Evolutionary conservation across 441 rosid genomes (phyloP).

Genomic region (Adansonia grandidieri): DNA sequence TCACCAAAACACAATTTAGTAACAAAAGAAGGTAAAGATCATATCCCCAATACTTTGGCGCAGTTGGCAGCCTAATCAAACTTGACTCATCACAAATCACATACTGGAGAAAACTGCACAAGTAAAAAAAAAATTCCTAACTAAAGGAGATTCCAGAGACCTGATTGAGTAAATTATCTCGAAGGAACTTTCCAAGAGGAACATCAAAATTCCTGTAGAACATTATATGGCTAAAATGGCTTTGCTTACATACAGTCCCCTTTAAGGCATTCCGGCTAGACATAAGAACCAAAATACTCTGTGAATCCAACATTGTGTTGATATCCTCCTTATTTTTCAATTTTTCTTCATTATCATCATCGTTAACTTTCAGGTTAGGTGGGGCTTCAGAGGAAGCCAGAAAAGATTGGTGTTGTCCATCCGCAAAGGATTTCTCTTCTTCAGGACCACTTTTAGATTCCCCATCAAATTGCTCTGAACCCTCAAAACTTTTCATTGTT

Average conservation of each 20-base stretch:
- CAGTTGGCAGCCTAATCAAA: not conserved
- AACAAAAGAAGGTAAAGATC: not conserved
- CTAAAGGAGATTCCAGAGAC: constrained; percentile 44
- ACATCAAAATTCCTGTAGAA: constrained; percentile 88
- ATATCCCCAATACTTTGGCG: not conserved
- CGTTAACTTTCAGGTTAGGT: constrained; percentile 37
- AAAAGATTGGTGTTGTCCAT: constrained; percentile 39
- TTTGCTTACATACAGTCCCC: constrained; percentile 85
- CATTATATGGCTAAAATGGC: constrained; percentile 90
- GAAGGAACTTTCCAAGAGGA: constrained; percentile 89
- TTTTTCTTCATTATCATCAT: constrained; percentile 42
- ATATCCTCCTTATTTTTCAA: constrained; percentile 46
- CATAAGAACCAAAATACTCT: constrained; percentile 91
- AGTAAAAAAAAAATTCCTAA: not conserved
- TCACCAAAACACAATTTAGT: not conserved
- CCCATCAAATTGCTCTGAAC: constrained; percentile 32
- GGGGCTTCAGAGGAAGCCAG: constrained; percentile 38
- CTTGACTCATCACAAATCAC: constrained; percentile 7
- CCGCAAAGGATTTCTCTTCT: constrained; percentile 48
- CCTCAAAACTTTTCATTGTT: constrained; percentile 42
- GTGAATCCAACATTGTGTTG: constrained; percentile 57
- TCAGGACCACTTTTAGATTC: constrained; percentile 42
- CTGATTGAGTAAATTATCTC: constrained; percentile 82
- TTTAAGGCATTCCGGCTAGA: constrained; percentile 69
- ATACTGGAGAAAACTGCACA: constrained; percentile 9